These are phyloP conservation scores for Glycine latifolia DNA, from an alignment of 306 rosid species.

Conservation along the genomic window DNA sequence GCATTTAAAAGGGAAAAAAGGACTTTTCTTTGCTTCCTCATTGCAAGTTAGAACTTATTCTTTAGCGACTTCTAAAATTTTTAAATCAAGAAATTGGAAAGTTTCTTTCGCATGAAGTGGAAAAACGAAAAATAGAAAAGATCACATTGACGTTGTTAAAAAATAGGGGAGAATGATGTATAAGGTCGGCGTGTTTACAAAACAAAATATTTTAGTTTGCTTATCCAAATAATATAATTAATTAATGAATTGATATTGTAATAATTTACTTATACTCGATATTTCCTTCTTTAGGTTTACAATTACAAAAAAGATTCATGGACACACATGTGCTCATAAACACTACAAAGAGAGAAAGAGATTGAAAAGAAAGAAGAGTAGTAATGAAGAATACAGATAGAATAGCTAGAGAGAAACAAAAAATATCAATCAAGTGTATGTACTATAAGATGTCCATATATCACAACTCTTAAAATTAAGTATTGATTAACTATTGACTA, in stretches of 20 bases:
- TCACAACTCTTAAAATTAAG: not conserved
- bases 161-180: not conserved
- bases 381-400: not conserved
- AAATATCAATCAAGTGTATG: not conserved
- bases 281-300: not conserved
- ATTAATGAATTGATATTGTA: not conserved
- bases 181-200: not conserved
- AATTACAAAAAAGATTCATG: not conserved
- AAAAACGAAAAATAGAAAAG: not conserved
- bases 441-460: too few relatives aligned
- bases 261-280: not conserved
- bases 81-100: not conserved
- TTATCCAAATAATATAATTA: not conserved
- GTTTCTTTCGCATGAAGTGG: slow-evolving; percentile 17
- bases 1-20: not conserved
- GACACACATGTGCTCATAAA: not conserved
- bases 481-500: not conserved
- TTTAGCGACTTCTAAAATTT: not conserved
- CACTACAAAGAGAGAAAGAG: not conserved
- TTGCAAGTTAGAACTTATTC: slow-evolving; percentile 16
- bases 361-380: not conserved
- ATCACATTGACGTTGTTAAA: not conserved
- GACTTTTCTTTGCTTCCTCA: slow-evolving; percentile 9
- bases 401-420: too few relatives aligned
- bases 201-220: not conserved